Evolutionary conservation across 306 rosid genomes (phyloP).

Genomic region (Lathyrus aphaca): DNA sequence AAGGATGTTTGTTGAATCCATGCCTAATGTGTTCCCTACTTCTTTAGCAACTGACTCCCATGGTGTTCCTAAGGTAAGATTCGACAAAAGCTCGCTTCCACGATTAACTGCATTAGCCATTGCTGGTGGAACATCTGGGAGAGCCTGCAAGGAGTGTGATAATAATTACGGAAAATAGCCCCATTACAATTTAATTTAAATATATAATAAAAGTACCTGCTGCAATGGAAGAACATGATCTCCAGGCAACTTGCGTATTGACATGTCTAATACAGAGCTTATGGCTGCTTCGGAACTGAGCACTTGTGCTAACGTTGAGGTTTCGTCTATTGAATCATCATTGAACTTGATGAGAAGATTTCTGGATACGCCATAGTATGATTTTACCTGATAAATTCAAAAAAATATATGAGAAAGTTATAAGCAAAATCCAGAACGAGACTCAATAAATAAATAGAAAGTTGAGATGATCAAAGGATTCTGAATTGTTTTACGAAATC

Average conservation of each 20-base stretch:
- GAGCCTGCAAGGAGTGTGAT: constrained; percentile 58
- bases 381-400: constrained; percentile 69
- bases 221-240: constrained; percentile 94
- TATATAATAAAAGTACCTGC: constrained; percentile 59
- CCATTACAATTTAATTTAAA: background rate
- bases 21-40: constrained; percentile 78
- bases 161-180: background rate
- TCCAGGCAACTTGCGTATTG: constrained; percentile 84
- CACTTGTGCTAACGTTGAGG: constrained; percentile 75
- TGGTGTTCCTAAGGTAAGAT: constrained; percentile 78
- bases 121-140: constrained; percentile 95
- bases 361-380: constrained; percentile 89
- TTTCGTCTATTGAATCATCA: constrained; percentile 89
- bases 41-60: constrained; percentile 96
- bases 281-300: constrained; percentile 90
- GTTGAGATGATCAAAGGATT: background rate
- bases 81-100: constrained; percentile 82
- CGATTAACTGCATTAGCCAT: constrained; percentile 96
- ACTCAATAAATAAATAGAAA: constrained; percentile 6
- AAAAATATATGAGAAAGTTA: constrained; percentile 25
- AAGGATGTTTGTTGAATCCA: constrained; percentile 67
- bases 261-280: constrained; percentile 94
- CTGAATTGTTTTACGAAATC: background rate
- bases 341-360: constrained; percentile 89
- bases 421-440: background rate